phyloP scores from a whole-genome alignment of 2,329 filamentous ascomycete species.

The Thermothelomyces thermophilus region DNA sequence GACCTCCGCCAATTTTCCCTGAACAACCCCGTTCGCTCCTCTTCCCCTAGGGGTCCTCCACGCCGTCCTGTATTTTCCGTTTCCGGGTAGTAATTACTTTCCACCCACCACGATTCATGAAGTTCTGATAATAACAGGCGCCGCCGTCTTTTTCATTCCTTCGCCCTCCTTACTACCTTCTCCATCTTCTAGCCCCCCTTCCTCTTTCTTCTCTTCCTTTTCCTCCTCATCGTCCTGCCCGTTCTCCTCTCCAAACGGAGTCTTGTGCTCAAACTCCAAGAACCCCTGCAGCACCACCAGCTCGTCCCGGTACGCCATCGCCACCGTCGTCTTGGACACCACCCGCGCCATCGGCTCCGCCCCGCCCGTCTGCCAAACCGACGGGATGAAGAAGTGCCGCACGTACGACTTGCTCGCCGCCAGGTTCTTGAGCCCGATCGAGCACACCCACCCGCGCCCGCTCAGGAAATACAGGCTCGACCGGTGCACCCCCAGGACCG shows the following conservation, averaged over 20 bases:
- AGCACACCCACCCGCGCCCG: constrained; percentile 22
- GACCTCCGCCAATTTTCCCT: no score
- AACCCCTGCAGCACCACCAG: constrained; percentile 21
- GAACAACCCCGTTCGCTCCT: no score
- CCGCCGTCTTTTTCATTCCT: neutral
- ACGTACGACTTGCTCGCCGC: constrained; percentile 8
- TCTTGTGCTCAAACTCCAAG: constrained; percentile 23
- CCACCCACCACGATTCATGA: no score
- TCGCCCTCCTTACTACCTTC: neutral
- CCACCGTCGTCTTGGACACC: constrained; percentile 16
- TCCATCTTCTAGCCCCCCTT: no score
- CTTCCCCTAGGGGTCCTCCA: no score
- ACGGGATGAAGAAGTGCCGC: constrained; percentile 23
- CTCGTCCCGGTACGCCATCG: constrained; percentile 20
- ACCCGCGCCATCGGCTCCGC: constrained; percentile 13
- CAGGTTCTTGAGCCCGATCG: constrained; percentile 16
- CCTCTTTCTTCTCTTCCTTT: neutral
- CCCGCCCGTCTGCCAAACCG: constrained; percentile 19
- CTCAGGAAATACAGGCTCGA: constrained; percentile 21
- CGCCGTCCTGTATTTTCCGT: no score
- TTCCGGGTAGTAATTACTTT: no score
- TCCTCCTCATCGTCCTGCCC: neutral
- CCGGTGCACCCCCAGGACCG: constrained; percentile 14
- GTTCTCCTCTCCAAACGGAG: constrained; percentile 8
- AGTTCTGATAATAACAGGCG: constrained; percentile 10